Conservation (phyloP, 257 asterid genomes). For the Penstemon eatonii region DNA sequence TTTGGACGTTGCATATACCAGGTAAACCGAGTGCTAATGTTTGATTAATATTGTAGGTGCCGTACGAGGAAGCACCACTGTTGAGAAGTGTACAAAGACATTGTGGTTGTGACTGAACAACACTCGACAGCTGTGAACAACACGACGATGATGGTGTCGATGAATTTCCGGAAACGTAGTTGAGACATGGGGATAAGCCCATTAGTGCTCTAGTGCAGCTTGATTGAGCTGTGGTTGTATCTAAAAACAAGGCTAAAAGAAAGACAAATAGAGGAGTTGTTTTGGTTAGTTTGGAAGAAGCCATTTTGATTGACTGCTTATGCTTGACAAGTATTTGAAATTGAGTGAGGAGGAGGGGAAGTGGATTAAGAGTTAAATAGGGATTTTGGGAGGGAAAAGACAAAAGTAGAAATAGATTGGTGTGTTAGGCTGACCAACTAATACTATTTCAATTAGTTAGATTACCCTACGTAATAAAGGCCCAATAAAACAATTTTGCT, state of each 20-base stretch:
- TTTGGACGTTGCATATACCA: conserved; percentile 39
- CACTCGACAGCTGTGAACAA: conserved; percentile 44
- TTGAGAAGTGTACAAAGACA: conserved; percentile 48
- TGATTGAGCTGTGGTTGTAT: conserved; percentile 38
- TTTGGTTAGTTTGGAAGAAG: conserved; percentile 26
- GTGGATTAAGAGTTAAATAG: conserved; percentile 22
- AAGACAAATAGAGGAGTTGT: conserved; percentile 16
- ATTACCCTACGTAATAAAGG: conserved; percentile 11
- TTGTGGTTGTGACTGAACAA: conserved; percentile 45
- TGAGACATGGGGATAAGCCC: conserved; percentile 49
- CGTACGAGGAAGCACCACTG: conserved; percentile 33
- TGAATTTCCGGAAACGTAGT: conserved; percentile 47
- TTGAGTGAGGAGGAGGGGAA: conserved; percentile 25
- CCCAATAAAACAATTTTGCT: conserved; percentile 1
- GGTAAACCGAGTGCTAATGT: conserved; percentile 52
- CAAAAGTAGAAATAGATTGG: conserved; percentile 1
- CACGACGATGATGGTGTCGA: conserved; percentile 50
- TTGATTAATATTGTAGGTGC: conserved; percentile 35
- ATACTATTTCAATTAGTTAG: conserved; percentile 19
- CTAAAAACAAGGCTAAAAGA: conserved; percentile 17
- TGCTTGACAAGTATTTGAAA: conserved; percentile 10
- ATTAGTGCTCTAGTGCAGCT: conserved; percentile 42
- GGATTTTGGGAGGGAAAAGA: conserved; percentile 12
- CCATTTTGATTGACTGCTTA: conserved; percentile 44
- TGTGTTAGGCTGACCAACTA: conserved; percentile 36